Evolutionary conservation across 2,329 filamentous ascomycete genomes (phyloP).

Genomic region (Colletotrichum sp.): DNA sequence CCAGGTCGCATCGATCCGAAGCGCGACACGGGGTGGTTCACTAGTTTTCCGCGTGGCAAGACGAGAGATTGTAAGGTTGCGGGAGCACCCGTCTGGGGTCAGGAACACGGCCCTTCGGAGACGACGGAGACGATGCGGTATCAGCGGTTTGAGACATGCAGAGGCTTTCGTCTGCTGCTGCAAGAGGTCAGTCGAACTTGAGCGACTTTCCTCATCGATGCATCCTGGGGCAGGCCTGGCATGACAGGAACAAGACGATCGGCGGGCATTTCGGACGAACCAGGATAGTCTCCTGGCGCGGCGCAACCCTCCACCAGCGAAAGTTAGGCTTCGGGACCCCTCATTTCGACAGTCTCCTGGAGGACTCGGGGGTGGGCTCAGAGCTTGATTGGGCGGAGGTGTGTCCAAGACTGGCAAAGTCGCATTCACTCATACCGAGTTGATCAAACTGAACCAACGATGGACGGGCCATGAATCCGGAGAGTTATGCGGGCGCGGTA

Average conservation of each 20-base stretch:
- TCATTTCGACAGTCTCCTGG: not conserved
- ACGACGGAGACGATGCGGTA: constrained; percentile 2
- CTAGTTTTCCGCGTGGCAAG: not conserved
- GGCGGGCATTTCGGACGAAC: constrained; percentile 4
- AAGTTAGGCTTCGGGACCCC: not conserved
- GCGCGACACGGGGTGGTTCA: not conserved
- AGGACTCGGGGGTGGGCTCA: not conserved
- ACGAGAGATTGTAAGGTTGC: not conserved
- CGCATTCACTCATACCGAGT: not conserved
- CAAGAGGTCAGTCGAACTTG: not conserved
- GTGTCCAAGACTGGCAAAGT: not conserved
- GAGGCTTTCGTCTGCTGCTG: not conserved
- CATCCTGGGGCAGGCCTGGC: not conserved
- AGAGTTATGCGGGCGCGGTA: constrained; percentile 12
- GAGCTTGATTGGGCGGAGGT: not conserved
- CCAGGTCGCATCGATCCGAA: not conserved
- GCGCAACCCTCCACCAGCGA: not conserved
- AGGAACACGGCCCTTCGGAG: constrained; percentile 17
- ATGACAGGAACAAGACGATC: constrained; percentile 6
- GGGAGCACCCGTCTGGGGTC: constrained; percentile 17
- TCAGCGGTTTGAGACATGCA: not conserved
- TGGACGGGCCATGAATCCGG: constrained; percentile 8
- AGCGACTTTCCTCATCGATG: not conserved
- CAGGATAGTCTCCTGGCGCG: not conserved
- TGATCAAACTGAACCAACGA: constrained; percentile 8